Evolutionary conservation across 1,284 basidiomycete genomes (phyloP).

Genomic region (Tremellales sp.): DNA sequence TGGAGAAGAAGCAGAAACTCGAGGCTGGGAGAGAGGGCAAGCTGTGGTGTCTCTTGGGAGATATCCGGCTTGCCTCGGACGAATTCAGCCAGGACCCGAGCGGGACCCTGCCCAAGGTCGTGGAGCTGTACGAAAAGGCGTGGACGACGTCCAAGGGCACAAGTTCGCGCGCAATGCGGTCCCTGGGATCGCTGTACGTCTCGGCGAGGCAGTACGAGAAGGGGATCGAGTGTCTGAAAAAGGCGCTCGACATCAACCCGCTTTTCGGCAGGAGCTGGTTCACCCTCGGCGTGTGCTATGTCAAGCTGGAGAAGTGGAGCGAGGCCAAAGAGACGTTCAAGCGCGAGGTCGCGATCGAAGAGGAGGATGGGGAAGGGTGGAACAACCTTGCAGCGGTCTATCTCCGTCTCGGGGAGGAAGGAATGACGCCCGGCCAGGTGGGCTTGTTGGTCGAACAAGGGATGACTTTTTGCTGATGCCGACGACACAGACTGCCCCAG

Average conservation of each 20-base stretch:
- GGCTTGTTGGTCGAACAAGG: conserved; percentile 8
- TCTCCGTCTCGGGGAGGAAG: conserved; percentile 65
- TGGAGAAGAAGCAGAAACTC: conserved; percentile 53
- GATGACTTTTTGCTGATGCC: neutral
- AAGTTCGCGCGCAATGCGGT: conserved; percentile 85
- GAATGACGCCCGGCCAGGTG: conserved; percentile 28
- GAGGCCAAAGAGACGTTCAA: conserved; percentile 79
- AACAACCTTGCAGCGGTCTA: conserved; percentile 96
- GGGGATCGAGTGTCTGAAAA: conserved; percentile 64
- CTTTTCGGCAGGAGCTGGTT: conserved; percentile 89
- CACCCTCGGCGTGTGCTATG: conserved; percentile 83
- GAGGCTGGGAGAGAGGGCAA: conserved; percentile 79
- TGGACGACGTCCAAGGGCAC: conserved; percentile 76
- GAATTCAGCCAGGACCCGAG: conserved; percentile 27
- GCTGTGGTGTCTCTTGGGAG: conserved; percentile 92
- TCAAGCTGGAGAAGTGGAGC: conserved; percentile 76
- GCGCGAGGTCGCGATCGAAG: conserved; percentile 83
- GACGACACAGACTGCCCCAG: conserved; percentile 15
- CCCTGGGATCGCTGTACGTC: conserved; percentile 81
- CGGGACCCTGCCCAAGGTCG: conserved; percentile 36
- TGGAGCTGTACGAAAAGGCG: conserved; percentile 70
- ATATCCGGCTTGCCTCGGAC: conserved; percentile 65
- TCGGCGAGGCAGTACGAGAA: conserved; percentile 61
- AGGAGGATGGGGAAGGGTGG: conserved; percentile 98
- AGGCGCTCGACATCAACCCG: conserved; percentile 83